A percentile compares a stretch with the other conserved stretches of the same genome.
These are phyloP conservation scores for Cadophora gregata DNA, from an alignment of 2,329 filamentous ascomycete species.

Conservation along the genomic window DNA sequence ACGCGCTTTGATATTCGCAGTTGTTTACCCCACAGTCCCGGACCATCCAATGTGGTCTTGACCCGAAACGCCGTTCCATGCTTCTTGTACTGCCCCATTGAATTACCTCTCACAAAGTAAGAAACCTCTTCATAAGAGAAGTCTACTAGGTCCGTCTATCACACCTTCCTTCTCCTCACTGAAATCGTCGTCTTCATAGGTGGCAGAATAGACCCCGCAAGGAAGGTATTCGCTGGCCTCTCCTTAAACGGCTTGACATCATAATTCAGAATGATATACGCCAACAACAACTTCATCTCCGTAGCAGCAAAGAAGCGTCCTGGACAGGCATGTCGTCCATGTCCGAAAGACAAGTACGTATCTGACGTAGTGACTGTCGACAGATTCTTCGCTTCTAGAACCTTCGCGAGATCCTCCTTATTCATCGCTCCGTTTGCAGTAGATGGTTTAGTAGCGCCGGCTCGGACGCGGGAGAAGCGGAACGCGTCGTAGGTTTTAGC, in stretches of 20 bases:
- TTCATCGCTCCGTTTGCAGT: neutral
- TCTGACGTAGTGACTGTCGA: conserved; percentile 30
- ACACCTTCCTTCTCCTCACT: conserved; percentile 49
- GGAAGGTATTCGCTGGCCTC: conserved; percentile 25
- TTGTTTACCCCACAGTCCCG: too few relatives aligned
- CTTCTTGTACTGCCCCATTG: too few relatives aligned
- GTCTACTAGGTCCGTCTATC: too few relatives aligned
- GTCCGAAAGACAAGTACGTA: conserved; percentile 31
- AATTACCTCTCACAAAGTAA: too few relatives aligned
- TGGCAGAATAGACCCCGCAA: conserved; percentile 28
- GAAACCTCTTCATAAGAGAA: too few relatives aligned
- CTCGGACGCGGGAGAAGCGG: conserved; percentile 29
- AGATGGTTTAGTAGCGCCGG: neutral
- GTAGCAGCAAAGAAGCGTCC: conserved; percentile 33
- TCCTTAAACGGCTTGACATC: conserved; percentile 28
- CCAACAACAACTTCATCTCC: conserved; percentile 34
- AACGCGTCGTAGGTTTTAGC: conserved; percentile 32
- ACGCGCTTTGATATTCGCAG: too few relatives aligned
- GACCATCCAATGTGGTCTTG: too few relatives aligned
- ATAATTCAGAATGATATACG: conserved; percentile 34
- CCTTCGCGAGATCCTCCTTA: conserved; percentile 22
- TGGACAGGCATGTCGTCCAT: conserved; percentile 35
- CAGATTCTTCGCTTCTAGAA: conserved; percentile 29
- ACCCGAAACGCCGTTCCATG: too few relatives aligned
- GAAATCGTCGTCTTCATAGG: conserved; percentile 32